Evolutionary conservation across 495 filamentous ascomycete species (phyloP), one percentile per base, ranked within the genome.

Genomic region (Glutinoglossum americanum): DNA sequence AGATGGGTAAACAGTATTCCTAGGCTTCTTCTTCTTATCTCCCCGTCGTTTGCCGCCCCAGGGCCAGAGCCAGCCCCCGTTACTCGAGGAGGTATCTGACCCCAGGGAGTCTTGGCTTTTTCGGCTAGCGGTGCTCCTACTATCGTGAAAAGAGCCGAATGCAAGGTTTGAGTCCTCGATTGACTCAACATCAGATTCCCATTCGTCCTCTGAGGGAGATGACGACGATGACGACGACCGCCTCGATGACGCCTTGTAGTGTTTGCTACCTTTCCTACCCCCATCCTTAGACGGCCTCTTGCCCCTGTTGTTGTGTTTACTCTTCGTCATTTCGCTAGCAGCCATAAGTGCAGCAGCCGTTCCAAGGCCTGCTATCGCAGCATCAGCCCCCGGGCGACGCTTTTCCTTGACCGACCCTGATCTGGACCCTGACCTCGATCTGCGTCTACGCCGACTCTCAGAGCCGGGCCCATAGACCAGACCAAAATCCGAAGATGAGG

Each of bases 111-210:
- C 76, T 51, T 62, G 62, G 58, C 74, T 76, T 57, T 68, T 60
- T 58, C 64, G 65, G 37, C 54, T 49, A n/a, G 39, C 26, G 7
- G 60, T 41, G 26, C 37, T 62, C 62, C 51, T 65, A 53, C 57
- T 45, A 66, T 54, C 63, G 59, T 48, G 63, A 63, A 64, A 71
- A 70, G 58, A 66, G 64, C 64, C 80, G 71, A 64, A 84, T 2
- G 79, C 79, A 48, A 84, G 71, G 8, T 65, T 75, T 26, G 78
- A 80, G 57, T 69, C 69, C n/a, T 67, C 68, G 64, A 72, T 74
- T 5, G 72, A 71, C 13, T 77, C 74, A 30, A 72, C 74, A 30
- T 74, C 74, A 0, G 79, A 77, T 53, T 81, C 74, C 81, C 80
- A 83, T n/a, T 69, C 74, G n/a, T 78, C 78, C 30, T 78, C 75